Percentiles rank a stretch among this genome's conserved stretches.
Evolutionary conservation across 176 grass and related monocot genomes (phyloP).

Genomic region (Alopecurus myosuroides): DNA sequence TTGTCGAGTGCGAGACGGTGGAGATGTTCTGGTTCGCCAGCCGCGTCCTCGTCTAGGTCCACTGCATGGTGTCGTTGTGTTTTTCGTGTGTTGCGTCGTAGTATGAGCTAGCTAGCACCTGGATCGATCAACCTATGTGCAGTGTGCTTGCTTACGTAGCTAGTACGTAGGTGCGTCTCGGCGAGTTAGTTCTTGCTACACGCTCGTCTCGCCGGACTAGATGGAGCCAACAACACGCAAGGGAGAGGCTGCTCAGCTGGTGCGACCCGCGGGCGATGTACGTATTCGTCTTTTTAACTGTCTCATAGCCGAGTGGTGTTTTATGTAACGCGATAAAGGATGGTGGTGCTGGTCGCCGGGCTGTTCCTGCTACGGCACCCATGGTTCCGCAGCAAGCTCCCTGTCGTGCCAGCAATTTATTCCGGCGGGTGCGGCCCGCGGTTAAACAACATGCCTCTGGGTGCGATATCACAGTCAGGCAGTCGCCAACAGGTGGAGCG

Average conservation of each 20-base stretch:
- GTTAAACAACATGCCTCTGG: conserved; percentile 73
- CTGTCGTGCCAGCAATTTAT: conserved; percentile 82
- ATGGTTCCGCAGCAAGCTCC: conserved; percentile 69
- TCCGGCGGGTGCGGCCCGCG: conserved; percentile 75
- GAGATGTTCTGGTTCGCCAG: conserved; percentile 72
- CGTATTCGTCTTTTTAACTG: conserved; percentile 68
- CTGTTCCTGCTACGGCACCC: conserved; percentile 77
- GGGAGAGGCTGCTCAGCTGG: conserved; percentile 81
- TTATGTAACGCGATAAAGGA: conserved; percentile 68
- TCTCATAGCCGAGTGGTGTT: conserved; percentile 57
- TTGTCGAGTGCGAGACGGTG: conserved; percentile 86
- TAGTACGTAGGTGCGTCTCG: too few species aligned
- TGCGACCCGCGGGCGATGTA: conserved; percentile 72
- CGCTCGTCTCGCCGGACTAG: too few species aligned
- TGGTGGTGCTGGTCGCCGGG: conserved; percentile 62
- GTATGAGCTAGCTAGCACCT: too few species aligned
- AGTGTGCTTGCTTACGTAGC: too few species aligned
- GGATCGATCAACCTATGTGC: conserved; percentile 91
- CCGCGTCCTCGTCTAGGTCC: too few species aligned
- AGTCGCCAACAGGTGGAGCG: too few species aligned
- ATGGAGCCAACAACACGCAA: too few species aligned
- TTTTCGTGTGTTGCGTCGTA: too few species aligned
- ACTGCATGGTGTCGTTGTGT: too few species aligned
- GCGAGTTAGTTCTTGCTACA: too few species aligned
- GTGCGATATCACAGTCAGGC: too few species aligned